A percentile compares a stretch with the other conserved stretches of the same genome.
phyloP scores from a whole-genome alignment of 2,329 filamentous ascomycete species.

The Calonectria pseudoturangicola region DNA sequence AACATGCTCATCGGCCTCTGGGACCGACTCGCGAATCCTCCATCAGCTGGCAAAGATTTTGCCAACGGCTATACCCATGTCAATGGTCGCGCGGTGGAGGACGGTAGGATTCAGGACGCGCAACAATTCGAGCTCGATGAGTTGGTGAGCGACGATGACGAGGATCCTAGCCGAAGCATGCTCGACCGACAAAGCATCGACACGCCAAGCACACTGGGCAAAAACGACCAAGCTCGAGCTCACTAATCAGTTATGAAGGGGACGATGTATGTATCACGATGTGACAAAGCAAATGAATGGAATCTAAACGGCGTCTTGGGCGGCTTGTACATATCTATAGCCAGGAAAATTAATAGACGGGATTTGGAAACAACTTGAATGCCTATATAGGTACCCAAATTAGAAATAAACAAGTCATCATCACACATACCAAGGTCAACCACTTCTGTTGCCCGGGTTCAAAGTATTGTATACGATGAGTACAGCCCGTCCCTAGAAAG shows the following conservation, averaged over 20 bases:
- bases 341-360: conserved; percentile 22
- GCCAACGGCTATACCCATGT: conserved; percentile 59
- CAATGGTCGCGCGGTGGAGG: conserved; percentile 64
- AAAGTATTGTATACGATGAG: too few relatives aligned
- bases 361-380: neutral
- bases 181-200: conserved; percentile 62
- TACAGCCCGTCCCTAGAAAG: too few relatives aligned
- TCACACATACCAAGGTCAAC: neutral
- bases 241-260: neutral
- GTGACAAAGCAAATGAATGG: conserved; percentile 11
- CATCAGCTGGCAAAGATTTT: conserved; percentile 60
- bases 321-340: conserved; percentile 7
- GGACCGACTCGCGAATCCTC: conserved; percentile 73
- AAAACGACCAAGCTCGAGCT: conserved; percentile 55
- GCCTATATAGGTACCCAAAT: neutral
- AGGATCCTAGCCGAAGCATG: conserved; percentile 68
- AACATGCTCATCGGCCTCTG: conserved; percentile 92
- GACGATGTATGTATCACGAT: conserved; percentile 9
- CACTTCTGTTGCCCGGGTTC: too few relatives aligned
- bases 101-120: conserved; percentile 82
- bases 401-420: neutral
- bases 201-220: conserved; percentile 64
- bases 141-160: conserved; percentile 91
- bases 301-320: conserved; percentile 5
- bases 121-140: conserved; percentile 96